These are phyloP conservation scores for Kluyveromyces sp. DNA, from an alignment of 1,139 yeast species.

Conservation along the genomic window DNA sequence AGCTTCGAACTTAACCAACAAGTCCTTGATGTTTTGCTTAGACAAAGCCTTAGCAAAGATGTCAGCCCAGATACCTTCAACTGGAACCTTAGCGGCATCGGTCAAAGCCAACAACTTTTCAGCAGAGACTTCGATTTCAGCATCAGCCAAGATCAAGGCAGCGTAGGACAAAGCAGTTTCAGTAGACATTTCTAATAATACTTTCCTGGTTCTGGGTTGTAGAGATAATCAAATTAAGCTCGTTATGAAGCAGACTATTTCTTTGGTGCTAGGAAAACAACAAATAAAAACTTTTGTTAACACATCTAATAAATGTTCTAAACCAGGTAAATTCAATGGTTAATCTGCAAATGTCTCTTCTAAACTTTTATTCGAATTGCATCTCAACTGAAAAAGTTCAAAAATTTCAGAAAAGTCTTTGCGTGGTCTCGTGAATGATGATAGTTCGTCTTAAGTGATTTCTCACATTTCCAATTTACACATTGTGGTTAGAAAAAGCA, in stretches of 20 bases:
- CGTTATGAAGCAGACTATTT: slow-evolving; percentile 57
- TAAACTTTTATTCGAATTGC: background rate
- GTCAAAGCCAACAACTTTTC: slow-evolving; percentile 68
- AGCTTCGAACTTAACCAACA: slow-evolving; percentile 70
- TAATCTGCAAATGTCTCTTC: background rate
- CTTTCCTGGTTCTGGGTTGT: slow-evolving; percentile 18
- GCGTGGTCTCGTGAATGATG: slow-evolving; percentile 5
- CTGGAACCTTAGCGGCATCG: slow-evolving; percentile 59
- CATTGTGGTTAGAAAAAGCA: background rate
- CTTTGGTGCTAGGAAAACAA: slow-evolving; percentile 27
- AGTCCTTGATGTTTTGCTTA: slow-evolving; percentile 67
- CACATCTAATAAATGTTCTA: background rate
- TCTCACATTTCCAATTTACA: background rate
- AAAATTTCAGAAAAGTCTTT: slow-evolving; percentile 1
- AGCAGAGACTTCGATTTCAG: slow-evolving; percentile 70
- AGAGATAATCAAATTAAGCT: slow-evolving; percentile 55
- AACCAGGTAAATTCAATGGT: background rate
- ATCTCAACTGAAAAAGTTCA: background rate
- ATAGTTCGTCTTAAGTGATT: slow-evolving; percentile 1
- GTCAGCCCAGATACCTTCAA: slow-evolving; percentile 75
- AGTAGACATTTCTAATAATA: slow-evolving; percentile 49
- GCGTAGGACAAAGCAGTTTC: slow-evolving; percentile 85
- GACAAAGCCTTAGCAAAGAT: slow-evolving; percentile 76
- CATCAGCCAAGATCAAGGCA: slow-evolving; percentile 79
- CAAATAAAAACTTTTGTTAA: slow-evolving; percentile 2